These are phyloP conservation scores for Volvariella surrecta DNA, from an alignment of 1,284 basidiomycete species.

Conservation along the genomic window DNA sequence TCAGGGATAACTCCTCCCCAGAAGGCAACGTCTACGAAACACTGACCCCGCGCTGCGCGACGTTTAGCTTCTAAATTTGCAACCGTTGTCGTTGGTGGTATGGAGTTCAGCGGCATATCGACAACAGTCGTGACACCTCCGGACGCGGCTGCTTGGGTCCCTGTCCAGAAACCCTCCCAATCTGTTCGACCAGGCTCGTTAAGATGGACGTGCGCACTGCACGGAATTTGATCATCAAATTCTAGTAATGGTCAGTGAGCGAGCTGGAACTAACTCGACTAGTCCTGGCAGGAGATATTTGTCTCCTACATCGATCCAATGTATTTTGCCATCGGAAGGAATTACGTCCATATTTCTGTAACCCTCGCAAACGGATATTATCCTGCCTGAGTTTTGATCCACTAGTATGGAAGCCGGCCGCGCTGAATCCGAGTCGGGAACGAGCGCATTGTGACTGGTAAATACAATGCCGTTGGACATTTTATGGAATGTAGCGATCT, in stretches of 20 bases:
- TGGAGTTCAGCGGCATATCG: conserved; percentile 95
- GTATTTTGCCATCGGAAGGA: conserved; percentile 23
- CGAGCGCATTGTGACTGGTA: conserved; percentile 48
- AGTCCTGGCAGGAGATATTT: conserved; percentile 74
- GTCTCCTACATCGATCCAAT: conserved; percentile 58
- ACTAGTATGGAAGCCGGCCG: conserved; percentile 68
- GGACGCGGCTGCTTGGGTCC: conserved; percentile 80
- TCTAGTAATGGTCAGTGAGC: conserved; percentile 5
- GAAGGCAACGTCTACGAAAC: conserved; percentile 83
- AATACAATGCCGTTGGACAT: conserved; percentile 22
- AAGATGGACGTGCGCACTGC: conserved; percentile 84
- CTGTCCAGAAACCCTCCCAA: conserved; percentile 93
- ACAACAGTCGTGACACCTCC: conserved; percentile 90
- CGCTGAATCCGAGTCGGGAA: conserved; percentile 41
- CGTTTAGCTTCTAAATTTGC: conserved; percentile 66
- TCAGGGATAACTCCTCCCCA: conserved; percentile 93
- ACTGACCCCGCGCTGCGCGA: conserved; percentile 62
- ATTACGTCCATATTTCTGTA: conserved; percentile 26
- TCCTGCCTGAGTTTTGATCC: conserved; percentile 56
- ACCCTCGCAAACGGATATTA: conserved; percentile 41
- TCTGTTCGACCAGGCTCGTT: conserved; percentile 88
- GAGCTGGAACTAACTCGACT: conserved; percentile 55
- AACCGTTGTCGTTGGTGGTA: conserved; percentile 87
- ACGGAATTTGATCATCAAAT: conserved; percentile 7
- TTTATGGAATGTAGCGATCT: too few species aligned